These are phyloP conservation scores for Venturia aucupariae DNA, from an alignment of 2,329 filamentous ascomycete genomes.

Conservation along the genomic window DNA sequence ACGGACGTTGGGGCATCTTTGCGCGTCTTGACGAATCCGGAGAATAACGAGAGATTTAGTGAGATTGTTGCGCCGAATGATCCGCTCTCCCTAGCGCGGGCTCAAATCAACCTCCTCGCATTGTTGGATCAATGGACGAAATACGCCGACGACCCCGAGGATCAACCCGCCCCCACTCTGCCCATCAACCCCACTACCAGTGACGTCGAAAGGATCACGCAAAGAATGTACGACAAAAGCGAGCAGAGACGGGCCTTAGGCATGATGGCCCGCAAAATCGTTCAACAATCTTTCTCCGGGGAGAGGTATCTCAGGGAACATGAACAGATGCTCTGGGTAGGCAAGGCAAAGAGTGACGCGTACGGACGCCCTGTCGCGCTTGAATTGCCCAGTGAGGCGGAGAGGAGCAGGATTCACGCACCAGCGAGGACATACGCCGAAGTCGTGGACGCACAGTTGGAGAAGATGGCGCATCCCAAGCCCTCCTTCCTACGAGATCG, in stretches of 20 bases:
- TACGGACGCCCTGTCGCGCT: neutral
- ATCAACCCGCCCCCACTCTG: constrained; percentile 32
- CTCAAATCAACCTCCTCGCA: constrained; percentile 53
- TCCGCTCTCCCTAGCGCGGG: constrained; percentile 48
- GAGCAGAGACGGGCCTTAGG: constrained; percentile 48
- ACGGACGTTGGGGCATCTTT: constrained; percentile 49
- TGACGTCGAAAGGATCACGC: constrained; percentile 45
- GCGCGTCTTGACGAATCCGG: constrained; percentile 46
- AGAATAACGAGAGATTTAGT: constrained; percentile 41
- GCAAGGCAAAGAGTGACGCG: constrained; percentile 21
- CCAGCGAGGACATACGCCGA: constrained; percentile 8
- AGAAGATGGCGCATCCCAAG: constrained; percentile 30
- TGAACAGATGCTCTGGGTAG: constrained; percentile 42
- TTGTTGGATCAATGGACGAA: constrained; percentile 53
- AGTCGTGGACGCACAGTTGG: constrained; percentile 21
- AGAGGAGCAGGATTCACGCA: neutral
- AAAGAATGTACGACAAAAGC: constrained; percentile 52
- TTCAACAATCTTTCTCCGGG: constrained; percentile 50
- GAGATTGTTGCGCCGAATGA: constrained; percentile 58
- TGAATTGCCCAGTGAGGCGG: neutral
- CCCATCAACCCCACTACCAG: constrained; percentile 39
- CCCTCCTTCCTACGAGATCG: constrained; percentile 18
- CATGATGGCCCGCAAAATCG: constrained; percentile 49
- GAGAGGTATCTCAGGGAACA: constrained; percentile 53
- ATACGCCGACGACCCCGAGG: constrained; percentile 44